These are phyloP conservation scores for Colletotrichum paranaense DNA, from an alignment of 2,329 filamentous ascomycete genomes.

Conservation along the genomic window DNA sequence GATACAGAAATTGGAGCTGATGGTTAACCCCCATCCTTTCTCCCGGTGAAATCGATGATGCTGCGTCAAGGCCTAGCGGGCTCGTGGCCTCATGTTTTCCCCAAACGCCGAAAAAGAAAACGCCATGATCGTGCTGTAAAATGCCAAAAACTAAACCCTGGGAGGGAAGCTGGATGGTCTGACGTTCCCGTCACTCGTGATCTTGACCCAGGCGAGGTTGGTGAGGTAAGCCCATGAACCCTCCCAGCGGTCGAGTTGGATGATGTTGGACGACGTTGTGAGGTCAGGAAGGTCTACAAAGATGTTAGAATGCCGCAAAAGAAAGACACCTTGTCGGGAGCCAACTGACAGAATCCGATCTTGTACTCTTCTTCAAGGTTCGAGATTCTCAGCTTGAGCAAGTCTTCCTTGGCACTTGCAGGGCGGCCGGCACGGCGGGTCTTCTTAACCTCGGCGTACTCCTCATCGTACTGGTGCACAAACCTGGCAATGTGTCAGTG, in stretches of 20 bases:
- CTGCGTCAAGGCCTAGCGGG: not conserved
- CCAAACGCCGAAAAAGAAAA: slow-evolving; percentile 27
- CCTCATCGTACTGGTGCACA: slow-evolving; percentile 77
- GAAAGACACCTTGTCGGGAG: not conserved
- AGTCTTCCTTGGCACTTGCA: slow-evolving; percentile 79
- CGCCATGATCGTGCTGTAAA: not conserved
- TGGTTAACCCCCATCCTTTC: not conserved
- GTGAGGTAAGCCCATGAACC: slow-evolving; percentile 85
- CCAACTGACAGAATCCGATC: slow-evolving; percentile 79
- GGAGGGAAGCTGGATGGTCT: slow-evolving; percentile 85
- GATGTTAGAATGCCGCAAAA: not conserved
- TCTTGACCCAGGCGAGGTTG: slow-evolving; percentile 80
- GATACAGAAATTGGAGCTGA: slow-evolving; percentile 21
- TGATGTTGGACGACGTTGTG: slow-evolving; percentile 71
- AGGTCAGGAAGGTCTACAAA: slow-evolving; percentile 74
- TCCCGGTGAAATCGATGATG: not conserved
- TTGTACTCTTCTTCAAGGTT: slow-evolving; percentile 83
- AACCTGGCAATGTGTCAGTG: slow-evolving; percentile 60
- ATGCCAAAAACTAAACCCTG: slow-evolving; percentile 43
- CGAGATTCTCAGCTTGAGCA: slow-evolving; percentile 77
- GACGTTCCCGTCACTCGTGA: slow-evolving; percentile 73
- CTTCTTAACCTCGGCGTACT: slow-evolving; percentile 73
- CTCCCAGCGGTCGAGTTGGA: slow-evolving; percentile 79
- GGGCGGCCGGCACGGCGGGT: slow-evolving; percentile 83
- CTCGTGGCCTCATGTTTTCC: not conserved